Base-by-base conservation (phyloP, 257 asterid genomes). In the Anisodus acutangulus region DNA sequence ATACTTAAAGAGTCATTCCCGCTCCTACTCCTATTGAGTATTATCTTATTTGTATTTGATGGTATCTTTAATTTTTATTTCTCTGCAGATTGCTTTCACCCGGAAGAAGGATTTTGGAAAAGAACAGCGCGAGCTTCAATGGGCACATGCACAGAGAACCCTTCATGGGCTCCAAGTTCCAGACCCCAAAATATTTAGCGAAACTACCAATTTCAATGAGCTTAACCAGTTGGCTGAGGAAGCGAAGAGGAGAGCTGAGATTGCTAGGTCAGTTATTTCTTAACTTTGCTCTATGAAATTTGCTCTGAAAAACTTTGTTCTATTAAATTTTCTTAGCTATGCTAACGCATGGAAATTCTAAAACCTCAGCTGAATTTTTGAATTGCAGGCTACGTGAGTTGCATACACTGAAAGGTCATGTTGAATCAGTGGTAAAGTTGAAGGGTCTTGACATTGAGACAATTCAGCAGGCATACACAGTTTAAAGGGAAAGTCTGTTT, bases 61-160 rank as follows among this genome's bases (percentile, higher is more conserved):
- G 84, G 57, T 76, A 54, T 26, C 49, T 15, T 4, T 12, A 22
- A 6, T 31, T 17, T 79, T 55, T 51, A 1, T 76, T 49, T 63
- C 31, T 62, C 59, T 85, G 86, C 91, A 95, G 99, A 92, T 93
- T 90, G 99, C 99, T 89, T 95, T 95, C 89, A 94, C 98, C 6
- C 92, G 99, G 87, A 85, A 95, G 82, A 95, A 95, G 87, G 98
- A 95, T 88, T 95, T 95, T 22, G 99, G 99, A 5, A 94, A 93
- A 89, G 99, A 95, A 91, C 98, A 94, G 53, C 97, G 99, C 3
- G 98, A 94, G 88, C 98, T 95, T 43, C 88, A 90, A 84, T 95
- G 99, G 99, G 98, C 99, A n/a, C 99, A 95, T 62, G 99, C 98
- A 3, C 99, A 95, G 58, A 91, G 99, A 86, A 95, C 99, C 80